These are phyloP conservation scores for Epichloe glyceriae DNA, from an alignment of 2,329 filamentous ascomycete genomes.

Conservation along the genomic window DNA sequence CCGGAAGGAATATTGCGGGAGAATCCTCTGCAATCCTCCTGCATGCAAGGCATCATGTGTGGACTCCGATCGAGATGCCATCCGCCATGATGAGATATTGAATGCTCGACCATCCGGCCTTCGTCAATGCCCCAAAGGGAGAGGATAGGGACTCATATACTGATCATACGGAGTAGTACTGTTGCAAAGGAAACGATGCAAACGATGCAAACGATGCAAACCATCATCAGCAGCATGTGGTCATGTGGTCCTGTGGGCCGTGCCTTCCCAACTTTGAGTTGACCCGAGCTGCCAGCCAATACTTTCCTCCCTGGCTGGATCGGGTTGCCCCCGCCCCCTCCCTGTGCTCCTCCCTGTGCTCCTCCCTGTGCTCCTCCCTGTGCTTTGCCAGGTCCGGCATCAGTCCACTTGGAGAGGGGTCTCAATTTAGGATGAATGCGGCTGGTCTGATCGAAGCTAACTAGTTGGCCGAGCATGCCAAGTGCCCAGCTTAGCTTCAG, in stretches of 20 bases:
- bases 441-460: neutral
- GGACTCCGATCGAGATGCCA: neutral
- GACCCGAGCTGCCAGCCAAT: no score
- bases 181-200: neutral
- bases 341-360: no score
- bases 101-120: neutral
- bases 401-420: neutral
- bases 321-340: no score
- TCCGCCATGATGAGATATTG: neutral
- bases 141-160: neutral
- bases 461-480: neutral
- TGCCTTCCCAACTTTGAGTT: no score
- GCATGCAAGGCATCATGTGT: no score
- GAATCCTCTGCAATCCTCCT: neutral
- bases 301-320: no score
- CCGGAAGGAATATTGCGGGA: neutral
- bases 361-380: neutral
- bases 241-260: no score
- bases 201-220: neutral
- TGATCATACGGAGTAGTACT: neutral
- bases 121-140: neutral
- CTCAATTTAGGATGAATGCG: neutral
- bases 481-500: no score
- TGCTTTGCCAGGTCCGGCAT: neutral
- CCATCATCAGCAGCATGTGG: neutral